phyloP scores from a whole-genome alignment of 352 stramenopile genomes.

The Phytophthora meadii region DNA sequence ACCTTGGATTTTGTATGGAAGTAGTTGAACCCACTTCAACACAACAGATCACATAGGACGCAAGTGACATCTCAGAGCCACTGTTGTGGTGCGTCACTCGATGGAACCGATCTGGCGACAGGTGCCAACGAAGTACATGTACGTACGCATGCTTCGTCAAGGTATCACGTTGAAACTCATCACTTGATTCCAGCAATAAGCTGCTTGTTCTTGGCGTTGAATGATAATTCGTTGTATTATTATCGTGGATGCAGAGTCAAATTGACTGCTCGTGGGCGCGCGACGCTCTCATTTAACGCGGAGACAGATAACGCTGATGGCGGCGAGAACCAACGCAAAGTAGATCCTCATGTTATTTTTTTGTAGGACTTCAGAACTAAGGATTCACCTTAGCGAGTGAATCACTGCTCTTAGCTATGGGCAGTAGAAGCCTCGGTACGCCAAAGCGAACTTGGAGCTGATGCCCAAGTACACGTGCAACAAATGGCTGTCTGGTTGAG shows the following conservation, averaged over 20 bases:
- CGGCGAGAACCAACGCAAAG: no score
- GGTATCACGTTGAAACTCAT: background rate
- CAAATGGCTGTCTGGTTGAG: constrained; percentile 17
- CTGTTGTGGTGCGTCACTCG: constrained; percentile 2
- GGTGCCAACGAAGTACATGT: background rate
- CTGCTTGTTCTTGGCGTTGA: no score
- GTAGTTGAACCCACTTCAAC: constrained; percentile 10
- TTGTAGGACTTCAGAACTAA: no score
- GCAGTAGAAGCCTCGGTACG: constrained; percentile 35
- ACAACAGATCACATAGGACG: background rate
- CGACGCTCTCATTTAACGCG: no score
- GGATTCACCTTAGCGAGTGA: no score
- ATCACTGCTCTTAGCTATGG: constrained; percentile 15
- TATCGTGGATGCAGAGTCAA: background rate
- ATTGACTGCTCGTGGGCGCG: constrained; percentile 1
- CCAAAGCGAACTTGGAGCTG: constrained; percentile 26
- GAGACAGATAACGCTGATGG: no score
- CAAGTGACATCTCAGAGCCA: background rate
- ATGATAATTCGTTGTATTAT: no score
- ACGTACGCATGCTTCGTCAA: background rate
- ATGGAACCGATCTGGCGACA: constrained; percentile 11
- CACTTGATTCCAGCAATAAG: no score
- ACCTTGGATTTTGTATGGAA: constrained; percentile 1
- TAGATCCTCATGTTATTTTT: no score
- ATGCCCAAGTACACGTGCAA: constrained; percentile 40